A percentile compares a stretch with the other conserved stretches of the same genome.
phyloP scores from a whole-genome alignment of 1,284 basidiomycete species.

The Moniliophthora roreri region DNA sequence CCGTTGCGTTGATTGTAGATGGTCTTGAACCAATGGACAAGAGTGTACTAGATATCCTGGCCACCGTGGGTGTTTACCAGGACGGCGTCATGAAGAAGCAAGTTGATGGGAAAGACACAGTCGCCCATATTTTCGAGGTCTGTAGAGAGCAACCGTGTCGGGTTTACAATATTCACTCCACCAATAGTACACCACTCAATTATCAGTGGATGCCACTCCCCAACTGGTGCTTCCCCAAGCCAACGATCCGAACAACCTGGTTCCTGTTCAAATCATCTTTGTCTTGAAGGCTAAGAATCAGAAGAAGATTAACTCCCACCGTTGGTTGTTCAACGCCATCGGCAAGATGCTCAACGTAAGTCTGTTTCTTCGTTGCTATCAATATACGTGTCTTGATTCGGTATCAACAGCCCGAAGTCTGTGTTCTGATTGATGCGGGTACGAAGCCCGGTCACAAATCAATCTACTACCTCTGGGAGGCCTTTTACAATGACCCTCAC shows the following conservation, averaged over 20 bases:
- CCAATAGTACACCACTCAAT: slow-evolving; percentile 80
- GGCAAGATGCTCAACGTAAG: slow-evolving; percentile 76
- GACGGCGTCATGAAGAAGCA: slow-evolving; percentile 97
- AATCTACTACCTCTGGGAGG: slow-evolving; percentile 97
- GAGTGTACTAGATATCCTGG: slow-evolving; percentile 84
- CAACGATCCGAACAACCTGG: slow-evolving; percentile 87
- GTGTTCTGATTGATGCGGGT: slow-evolving; percentile 90
- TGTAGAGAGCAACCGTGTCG: slow-evolving; percentile 12
- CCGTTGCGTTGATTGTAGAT: slow-evolving; percentile 90
- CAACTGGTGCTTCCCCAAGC: slow-evolving; percentile 88
- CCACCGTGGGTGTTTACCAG: slow-evolving; percentile 88
- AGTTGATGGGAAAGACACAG: slow-evolving; percentile 90
- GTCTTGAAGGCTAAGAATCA: slow-evolving; percentile 96
- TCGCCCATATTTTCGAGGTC: slow-evolving; percentile 90
- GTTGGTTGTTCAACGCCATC: slow-evolving; percentile 98
- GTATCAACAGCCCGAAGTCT: slow-evolving; percentile 74
- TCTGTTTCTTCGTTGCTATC: slow-evolving; percentile 6
- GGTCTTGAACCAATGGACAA: slow-evolving; percentile 97
- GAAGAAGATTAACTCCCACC: slow-evolving; percentile 96
- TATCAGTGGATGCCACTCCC: slow-evolving; percentile 89
- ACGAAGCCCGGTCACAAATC: slow-evolving; percentile 97
- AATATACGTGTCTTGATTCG: slow-evolving; percentile 5
- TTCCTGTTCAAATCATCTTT: slow-evolving; percentile 95
- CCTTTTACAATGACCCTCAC: slow-evolving; percentile 72
- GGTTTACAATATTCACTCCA: slow-evolving; percentile 2